phyloP scores from a whole-genome alignment of 2,329 filamentous ascomycete species.

The Colletotrichum trifolii region DNA sequence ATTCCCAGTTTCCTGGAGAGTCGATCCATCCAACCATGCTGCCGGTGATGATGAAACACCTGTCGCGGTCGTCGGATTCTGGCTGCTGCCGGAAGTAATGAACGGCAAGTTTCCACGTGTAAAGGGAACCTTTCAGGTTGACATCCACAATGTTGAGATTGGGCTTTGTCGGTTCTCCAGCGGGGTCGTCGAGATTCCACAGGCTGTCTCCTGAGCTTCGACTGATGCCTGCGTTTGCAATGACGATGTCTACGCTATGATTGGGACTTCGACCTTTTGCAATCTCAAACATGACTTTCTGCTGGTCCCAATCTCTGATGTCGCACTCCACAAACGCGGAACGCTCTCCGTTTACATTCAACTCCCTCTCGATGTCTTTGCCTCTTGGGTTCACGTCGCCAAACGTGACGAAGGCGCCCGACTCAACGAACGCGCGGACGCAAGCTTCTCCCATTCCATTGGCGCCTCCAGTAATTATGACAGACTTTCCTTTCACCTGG shows the following conservation, averaged over 20 bases:
- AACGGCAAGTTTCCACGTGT: conserved; percentile 58
- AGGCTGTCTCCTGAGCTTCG: conserved; percentile 50
- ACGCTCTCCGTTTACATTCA: conserved; percentile 40
- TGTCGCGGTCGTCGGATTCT: conserved; percentile 50
- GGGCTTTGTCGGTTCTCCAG: conserved; percentile 48
- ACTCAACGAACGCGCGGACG: conserved; percentile 47
- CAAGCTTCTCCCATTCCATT: conserved; percentile 53
- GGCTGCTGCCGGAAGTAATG: conserved; percentile 58
- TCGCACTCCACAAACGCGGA: conserved; percentile 54
- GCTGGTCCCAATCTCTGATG: conserved; percentile 55
- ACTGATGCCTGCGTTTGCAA: conserved; percentile 59
- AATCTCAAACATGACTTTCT: conserved; percentile 53
- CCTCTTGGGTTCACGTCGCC: conserved; percentile 52
- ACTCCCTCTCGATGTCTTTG: conserved; percentile 44
- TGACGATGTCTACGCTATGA: conserved; percentile 56
- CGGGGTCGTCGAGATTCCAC: conserved; percentile 49
- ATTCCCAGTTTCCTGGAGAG: conserved; percentile 52
- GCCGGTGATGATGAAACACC: conserved; percentile 61
- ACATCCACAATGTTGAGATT: conserved; percentile 54
- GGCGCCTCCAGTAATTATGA: conserved; percentile 60
- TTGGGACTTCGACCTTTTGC: conserved; percentile 49
- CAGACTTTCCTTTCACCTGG: conserved; percentile 54
- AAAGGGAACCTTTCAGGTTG: conserved; percentile 54
- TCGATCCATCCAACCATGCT: conserved; percentile 61
- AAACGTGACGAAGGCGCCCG: conserved; percentile 55